Percentiles rank a stretch among this genome's conserved stretches.
These are phyloP conservation scores for Pseudotsuga menziesii DNA, from an alignment of 75 land plant genomes.

Conservation along the genomic window DNA sequence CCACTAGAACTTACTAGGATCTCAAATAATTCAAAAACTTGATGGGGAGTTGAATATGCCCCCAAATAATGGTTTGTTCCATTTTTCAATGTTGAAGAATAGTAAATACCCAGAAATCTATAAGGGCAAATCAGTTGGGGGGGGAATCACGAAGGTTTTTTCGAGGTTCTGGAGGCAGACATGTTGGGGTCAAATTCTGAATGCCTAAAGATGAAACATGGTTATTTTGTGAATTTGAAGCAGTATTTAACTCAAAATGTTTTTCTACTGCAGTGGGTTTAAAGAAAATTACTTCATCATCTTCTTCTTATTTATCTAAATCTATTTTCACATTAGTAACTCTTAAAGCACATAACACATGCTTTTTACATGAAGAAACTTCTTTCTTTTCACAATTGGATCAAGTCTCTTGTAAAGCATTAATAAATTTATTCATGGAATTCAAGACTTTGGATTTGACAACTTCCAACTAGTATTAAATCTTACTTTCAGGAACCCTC, in stretches of 20 bases:
- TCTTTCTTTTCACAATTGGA: constrained; percentile 5
- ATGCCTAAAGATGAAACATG: too few relatives aligned
- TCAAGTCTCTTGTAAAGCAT: not conserved
- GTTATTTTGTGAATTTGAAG: too few relatives aligned
- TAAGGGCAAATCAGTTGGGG: not conserved
- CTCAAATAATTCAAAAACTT: not conserved
- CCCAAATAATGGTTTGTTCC: not conserved
- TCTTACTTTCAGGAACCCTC: constrained; percentile 26
- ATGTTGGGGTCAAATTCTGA: not conserved
- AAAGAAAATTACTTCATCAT: constrained; percentile 90
- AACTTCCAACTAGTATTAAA: not conserved
- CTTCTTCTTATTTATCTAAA: constrained; percentile 64
- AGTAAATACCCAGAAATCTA: not conserved
- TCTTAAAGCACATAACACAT: not conserved
- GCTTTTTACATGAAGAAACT: not conserved
- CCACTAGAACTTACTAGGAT: not conserved
- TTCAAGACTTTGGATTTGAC: not conserved
- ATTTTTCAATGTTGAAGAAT: not conserved
- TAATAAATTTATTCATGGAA: too few relatives aligned
- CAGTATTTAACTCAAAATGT: constrained; percentile 9
- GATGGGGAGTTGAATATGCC: not conserved
- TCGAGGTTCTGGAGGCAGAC: not conserved
- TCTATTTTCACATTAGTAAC: not conserved
- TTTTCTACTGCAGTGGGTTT: constrained; percentile 54
- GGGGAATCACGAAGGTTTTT: not conserved